Conservation (phyloP, 805 yeast species). For the Starmerella cellae region DNA sequence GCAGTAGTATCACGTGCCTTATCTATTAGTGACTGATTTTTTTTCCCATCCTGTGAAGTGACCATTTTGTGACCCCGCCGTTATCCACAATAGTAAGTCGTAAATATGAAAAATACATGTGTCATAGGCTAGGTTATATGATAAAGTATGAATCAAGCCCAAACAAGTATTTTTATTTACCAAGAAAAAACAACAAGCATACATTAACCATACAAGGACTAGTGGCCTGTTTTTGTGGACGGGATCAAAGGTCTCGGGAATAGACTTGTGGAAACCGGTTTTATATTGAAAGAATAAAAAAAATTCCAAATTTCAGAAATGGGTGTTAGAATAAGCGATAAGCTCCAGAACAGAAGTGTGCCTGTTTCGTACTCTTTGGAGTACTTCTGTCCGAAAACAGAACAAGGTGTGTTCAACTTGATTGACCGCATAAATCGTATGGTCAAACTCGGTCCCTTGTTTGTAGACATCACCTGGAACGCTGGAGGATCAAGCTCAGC, state of each 20-base stretch:
- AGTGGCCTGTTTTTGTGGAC: no score
- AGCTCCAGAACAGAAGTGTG: slow-evolving; percentile 26
- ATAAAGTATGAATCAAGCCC: no score
- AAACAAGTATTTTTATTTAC: no score
- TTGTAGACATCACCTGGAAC: slow-evolving; percentile 95
- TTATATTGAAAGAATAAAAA: no score
- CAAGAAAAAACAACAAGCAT: no score
- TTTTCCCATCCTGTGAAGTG: no score
- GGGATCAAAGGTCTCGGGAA: no score
- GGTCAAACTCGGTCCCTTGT: slow-evolving; percentile 82
- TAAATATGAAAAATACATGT: slow-evolving; percentile 1
- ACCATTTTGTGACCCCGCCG: no score
- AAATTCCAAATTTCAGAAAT: background rate
- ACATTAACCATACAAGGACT: no score
- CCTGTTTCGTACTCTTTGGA: slow-evolving; percentile 73
- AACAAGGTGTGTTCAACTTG: slow-evolving; percentile 90
- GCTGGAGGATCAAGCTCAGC: slow-evolving; percentile 81
- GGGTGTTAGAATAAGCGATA: slow-evolving; percentile 36
- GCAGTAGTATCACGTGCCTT: no score
- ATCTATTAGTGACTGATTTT: no score
- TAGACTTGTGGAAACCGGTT: no score
- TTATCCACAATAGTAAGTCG: background rate
- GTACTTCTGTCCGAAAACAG: slow-evolving; percentile 92
- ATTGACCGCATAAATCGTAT: slow-evolving; percentile 96
- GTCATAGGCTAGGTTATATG: slow-evolving; percentile 1